Percentiles rank a stretch among this genome's conserved stretches.
phyloP scores from a whole-genome alignment of 805 yeast genomes.

The Teunomyces atbi region DNA sequence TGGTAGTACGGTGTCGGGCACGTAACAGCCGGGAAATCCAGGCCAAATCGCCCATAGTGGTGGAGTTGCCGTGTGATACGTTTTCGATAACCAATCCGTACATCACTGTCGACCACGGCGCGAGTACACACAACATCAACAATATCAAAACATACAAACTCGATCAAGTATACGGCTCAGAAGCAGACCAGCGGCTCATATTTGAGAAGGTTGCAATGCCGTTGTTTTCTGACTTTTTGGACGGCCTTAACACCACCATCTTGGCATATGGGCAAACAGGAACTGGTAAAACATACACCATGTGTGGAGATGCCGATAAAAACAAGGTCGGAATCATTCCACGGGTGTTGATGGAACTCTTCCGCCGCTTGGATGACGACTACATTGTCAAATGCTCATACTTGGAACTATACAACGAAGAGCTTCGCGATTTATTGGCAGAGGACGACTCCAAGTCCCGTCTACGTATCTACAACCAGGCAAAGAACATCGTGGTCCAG shows the following conservation, averaged over 20 bases:
- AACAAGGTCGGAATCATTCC: conserved; percentile 58
- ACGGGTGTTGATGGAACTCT: conserved; percentile 49
- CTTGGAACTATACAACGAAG: conserved; percentile 86
- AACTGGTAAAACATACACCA: conserved; percentile 79
- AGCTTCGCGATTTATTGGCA: conserved; percentile 66
- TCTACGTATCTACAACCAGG: conserved; percentile 31
- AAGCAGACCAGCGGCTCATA: conserved; percentile 66
- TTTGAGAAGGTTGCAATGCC: conserved; percentile 73
- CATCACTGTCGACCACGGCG: conserved; percentile 17
- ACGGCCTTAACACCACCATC: conserved; percentile 68
- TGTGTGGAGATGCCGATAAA: conserved; percentile 48
- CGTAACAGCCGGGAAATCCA: conserved; percentile 44
- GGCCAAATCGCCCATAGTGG: conserved; percentile 47
- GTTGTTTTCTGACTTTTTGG: conserved; percentile 61
- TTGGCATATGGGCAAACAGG: conserved; percentile 85
- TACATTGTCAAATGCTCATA: conserved; percentile 74
- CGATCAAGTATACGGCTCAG: conserved; percentile 82
- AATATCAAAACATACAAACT: conserved; percentile 58
- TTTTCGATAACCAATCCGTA: conserved; percentile 16
- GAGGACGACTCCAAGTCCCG: conserved; percentile 35
- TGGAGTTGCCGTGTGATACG: conserved; percentile 42
- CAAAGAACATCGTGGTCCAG: conserved; percentile 48
- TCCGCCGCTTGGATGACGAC: conserved; percentile 50
- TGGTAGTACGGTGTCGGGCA: conserved; percentile 55
- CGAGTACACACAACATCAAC: conserved; percentile 12